phyloP scores from a whole-genome alignment of 371 early-diverging fungal species.

The Haplosporangium sp. region DNA sequence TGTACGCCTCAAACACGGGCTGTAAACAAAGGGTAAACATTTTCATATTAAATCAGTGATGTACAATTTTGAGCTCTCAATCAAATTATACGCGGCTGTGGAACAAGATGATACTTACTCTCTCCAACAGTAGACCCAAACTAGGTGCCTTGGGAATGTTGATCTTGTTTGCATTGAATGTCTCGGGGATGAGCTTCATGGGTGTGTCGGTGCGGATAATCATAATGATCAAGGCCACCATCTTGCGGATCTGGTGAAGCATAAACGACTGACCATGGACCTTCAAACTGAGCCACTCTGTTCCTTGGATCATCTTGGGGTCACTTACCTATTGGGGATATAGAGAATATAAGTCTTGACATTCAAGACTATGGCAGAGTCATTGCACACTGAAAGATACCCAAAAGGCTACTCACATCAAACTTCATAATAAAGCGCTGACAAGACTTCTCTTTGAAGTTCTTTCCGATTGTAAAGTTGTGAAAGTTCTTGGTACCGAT shows the following conservation, averaged over 20 bases:
- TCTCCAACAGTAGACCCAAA: conserved; percentile 92
- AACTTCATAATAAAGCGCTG: conserved; percentile 86
- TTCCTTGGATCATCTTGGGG: conserved; percentile 80
- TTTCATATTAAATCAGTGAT: neutral
- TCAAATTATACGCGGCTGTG: neutral
- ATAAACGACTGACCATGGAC: conserved; percentile 99
- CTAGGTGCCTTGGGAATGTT: conserved; percentile 99
- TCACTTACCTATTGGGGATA: conserved; percentile 62
- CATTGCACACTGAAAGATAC: conserved; percentile 1
- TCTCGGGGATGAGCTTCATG: conserved; percentile 64
- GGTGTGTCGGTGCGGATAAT: conserved; percentile 81
- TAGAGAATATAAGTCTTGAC: neutral
- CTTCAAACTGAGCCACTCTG: conserved; percentile 93
- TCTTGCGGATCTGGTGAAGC: conserved; percentile 99
- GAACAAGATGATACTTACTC: conserved; percentile 56
- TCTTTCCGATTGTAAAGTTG: conserved; percentile 94
- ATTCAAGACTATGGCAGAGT: neutral
- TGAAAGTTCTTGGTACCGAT: conserved; percentile 96
- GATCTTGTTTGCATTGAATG: conserved; percentile 75
- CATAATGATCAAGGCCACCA: conserved; percentile 96
- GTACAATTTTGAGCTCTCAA: neutral
- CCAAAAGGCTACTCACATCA: conserved; percentile 56
- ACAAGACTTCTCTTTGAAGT: conserved; percentile 79
- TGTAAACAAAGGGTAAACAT: conserved; percentile 11
- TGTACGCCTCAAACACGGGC: conserved; percentile 78